Base-by-base conservation (phyloP, 2,329 filamentous ascomycete species). In the Xylariaceae sp. region DNA sequence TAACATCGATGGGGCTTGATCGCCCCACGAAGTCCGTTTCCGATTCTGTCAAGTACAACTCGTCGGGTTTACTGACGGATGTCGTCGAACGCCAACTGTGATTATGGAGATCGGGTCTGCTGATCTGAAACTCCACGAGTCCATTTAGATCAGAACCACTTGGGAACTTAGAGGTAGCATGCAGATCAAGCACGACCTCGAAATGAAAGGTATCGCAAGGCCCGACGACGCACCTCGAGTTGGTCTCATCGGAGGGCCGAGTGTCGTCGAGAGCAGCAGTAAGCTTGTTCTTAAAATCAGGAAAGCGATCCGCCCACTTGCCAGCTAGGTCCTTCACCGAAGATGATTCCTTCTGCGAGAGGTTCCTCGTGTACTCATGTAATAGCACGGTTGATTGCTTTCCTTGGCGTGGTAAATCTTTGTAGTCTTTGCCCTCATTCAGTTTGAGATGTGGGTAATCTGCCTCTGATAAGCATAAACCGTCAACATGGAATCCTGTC, bases 51-150 rank as follows among this genome's bases (percentile, higher is more conserved):
- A 68, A 66, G 59, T 76, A 73, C 44, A 83, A 70, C 66, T 84
- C 80, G 5, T 70, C 64, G 0, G 82, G 82, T 39, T 81, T 77
- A 19, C 75, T 74, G 41, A 86, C 73, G 15, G 74, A 75, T 11
- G 82, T 85, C 42, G 80, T 68, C 49, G 81, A 82, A 66, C 80
- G 77, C 82, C 82, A 85, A 36, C 72, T 71, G 61, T 82, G 78
- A 59, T 74, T 75, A 57, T 80, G 74, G 43, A 83, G 71, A 32
- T 68, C 71, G 14, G 71, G 73, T 54, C 77, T 74, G 50, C 78
- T 76, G 48, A 85, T 75, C 48, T 73, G 74, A 48, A 85, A 74
- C 66, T 85, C 78, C 32, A 83, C 76, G 52, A 80, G 75, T 49
- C 78, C 79, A 53, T 80, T 75, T 48, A 85, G 74, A 60, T 82